Evolutionary conservation across 805 yeast genomes (phyloP), one percentile per base, ranked within the genome.

Genomic region (Candida nonsorbophila): DNA sequence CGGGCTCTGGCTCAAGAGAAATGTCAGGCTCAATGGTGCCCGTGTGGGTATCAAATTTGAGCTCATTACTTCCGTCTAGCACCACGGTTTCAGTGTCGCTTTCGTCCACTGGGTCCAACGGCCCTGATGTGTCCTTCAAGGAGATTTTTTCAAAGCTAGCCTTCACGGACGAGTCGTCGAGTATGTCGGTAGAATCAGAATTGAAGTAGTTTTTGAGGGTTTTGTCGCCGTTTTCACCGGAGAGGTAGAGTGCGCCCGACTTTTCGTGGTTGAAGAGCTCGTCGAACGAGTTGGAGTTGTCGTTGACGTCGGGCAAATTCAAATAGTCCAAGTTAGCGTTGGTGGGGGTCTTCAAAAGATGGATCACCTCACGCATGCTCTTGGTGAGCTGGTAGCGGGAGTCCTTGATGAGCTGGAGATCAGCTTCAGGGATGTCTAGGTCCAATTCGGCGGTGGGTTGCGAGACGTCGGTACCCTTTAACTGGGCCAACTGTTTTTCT

Each of bases 281-380:
- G 25, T 36, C 40, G 30, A 34, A 36, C 6, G 40, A 29, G 17
- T 35, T 36, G 7, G 25, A 19, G 10, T 36, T 32, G 7, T 39
- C 44, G 16, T 28, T 33, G 5, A 32, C 27, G 23, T 39, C 37
- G 5, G 44, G 44, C 12, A 39, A 28, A 13, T 39, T 36, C 14
- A 39, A 28, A 18, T 37, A 33, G 14, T 40, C 44, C 13, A 34
- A 29, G 20, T 33, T 40, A 9, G 39, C 23, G 23, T 28, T 34
- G 1, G 34, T 33, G 3, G 65, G 65, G 4, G 54, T 49, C 32
- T 52, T 52, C 22, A 60, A 44, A 25, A 60, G 40, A 28, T 49
- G 47, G 6, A 57, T 45, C 7, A 60, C 53, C 29, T 60, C 65
- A 25, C 48, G 49, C 61, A 60, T 60, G 7, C 62, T 52, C 24